phyloP scores from a whole-genome alignment of 768 basidiomycete species.

The Tephrocybe sp. region DNA sequence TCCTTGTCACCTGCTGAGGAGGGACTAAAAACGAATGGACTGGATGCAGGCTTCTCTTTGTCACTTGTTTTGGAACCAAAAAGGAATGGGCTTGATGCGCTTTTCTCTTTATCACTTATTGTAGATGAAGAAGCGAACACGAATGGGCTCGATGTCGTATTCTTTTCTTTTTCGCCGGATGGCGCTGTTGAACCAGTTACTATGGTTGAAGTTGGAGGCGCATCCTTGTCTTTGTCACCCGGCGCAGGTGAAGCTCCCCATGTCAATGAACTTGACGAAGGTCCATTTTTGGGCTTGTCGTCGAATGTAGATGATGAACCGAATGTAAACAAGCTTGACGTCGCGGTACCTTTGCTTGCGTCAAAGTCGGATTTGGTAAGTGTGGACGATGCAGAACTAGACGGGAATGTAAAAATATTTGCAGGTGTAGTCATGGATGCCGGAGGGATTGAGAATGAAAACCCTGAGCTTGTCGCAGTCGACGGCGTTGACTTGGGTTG shows the following conservation, averaged over 20 bases:
- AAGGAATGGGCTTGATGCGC: background rate
- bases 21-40: slow-evolving; percentile 5
- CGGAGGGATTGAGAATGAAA: slow-evolving; percentile 6
- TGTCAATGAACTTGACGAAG: background rate
- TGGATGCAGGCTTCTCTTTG: background rate
- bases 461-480: slow-evolving; percentile 7
- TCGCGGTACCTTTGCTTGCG: background rate
- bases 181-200: too few relatives aligned
- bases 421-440: background rate
- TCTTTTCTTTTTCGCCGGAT: background rate
- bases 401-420: background rate
- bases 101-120: background rate
- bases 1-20: background rate
- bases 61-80: background rate
- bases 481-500: background rate
- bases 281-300: background rate
- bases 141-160: background rate
- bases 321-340: slow-evolving; percentile 1
- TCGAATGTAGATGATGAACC: background rate
- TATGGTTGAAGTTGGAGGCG: too few relatives aligned
- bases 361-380: background rate
- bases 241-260: background rate
- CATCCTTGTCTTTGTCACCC: too few relatives aligned
- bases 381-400: background rate
- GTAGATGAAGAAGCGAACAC: background rate